A percentile compares a stretch with the other conserved stretches of the same genome.
Conservation (phyloP, 495 filamentous ascomycete species). For the Penicillium canescens region DNA sequence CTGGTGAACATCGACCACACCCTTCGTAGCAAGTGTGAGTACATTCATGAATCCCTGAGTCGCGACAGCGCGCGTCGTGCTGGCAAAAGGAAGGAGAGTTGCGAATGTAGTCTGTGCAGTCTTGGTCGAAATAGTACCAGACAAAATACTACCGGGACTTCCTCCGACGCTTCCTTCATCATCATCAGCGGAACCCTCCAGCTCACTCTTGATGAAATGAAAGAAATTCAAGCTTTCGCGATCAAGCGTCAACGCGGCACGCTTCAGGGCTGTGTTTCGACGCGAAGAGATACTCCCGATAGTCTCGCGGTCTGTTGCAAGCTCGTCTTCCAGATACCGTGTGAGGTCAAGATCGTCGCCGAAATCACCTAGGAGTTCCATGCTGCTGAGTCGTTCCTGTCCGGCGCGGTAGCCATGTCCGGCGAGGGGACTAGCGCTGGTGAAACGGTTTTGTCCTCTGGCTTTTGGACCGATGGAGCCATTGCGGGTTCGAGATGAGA, state of each 20-base stretch:
- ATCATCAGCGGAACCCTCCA: neutral
- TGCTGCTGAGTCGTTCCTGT: constrained; percentile 34
- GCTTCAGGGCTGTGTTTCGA: constrained; percentile 40
- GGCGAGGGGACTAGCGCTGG: constrained; percentile 61
- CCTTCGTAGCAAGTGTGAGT: constrained; percentile 68
- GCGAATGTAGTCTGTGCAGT: constrained; percentile 51
- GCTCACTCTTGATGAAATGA: constrained; percentile 48
- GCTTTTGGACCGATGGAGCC: constrained; percentile 23
- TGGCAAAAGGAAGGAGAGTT: constrained; percentile 54
- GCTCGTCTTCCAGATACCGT: constrained; percentile 36
- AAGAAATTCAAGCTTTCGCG: constrained; percentile 61
- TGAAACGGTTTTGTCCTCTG: constrained; percentile 45
- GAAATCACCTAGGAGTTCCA: constrained; percentile 31
- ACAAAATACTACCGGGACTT: neutral
- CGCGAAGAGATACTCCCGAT: constrained; percentile 42
- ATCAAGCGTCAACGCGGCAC: constrained; percentile 52
- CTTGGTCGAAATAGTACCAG: neutral
- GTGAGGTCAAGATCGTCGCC: constrained; percentile 43
- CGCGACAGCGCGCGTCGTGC: constrained; percentile 59
- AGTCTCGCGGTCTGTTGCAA: constrained; percentile 36
- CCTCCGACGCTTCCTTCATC: neutral
- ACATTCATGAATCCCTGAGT: constrained; percentile 75
- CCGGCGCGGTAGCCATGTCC: constrained; percentile 49
- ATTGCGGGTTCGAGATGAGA: constrained; percentile 48
- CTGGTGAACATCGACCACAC: constrained; percentile 37